A percentile compares a stretch with the other conserved stretches of the same genome.
These are phyloP conservation scores for Polysphondylium violaceum DNA, from an alignment of 78 protist species.

Conservation along the genomic window DNA sequence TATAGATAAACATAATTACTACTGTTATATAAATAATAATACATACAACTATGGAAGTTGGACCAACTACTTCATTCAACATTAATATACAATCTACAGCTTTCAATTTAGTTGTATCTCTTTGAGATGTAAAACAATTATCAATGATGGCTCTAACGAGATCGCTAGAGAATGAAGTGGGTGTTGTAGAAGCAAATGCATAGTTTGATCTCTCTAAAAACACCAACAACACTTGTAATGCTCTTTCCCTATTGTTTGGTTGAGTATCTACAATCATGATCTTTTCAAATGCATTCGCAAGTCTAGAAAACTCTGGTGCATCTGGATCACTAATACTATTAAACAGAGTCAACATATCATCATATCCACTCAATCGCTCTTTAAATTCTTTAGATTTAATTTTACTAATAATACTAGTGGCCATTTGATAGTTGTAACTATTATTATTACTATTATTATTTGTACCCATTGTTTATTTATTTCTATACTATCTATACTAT, in stretches of 20 bases:
- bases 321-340: background rate
- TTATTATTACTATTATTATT: no score
- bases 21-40: no score
- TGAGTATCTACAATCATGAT: conserved; percentile 29
- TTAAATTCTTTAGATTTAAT: conserved; percentile 65
- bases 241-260: conserved; percentile 55
- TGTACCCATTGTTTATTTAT: no score
- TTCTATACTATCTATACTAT: no score
- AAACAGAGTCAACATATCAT: conserved; percentile 47
- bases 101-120: conserved; percentile 40
- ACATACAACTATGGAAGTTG: background rate
- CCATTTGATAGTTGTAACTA: no score
- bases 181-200: background rate
- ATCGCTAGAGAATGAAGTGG: background rate
- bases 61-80: conserved; percentile 51
- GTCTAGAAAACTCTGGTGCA: conserved; percentile 23
- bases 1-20: background rate
- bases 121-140: conserved; percentile 9
- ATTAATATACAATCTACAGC: conserved; percentile 41
- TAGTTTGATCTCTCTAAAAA: conserved; percentile 17
- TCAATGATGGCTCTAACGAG: conserved; percentile 9
- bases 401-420: conserved; percentile 12
- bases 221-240: conserved; percentile 26
- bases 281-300: conserved; percentile 56
- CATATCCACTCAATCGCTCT: conserved; percentile 61